Evolutionary conservation across 345 rosid genomes (phyloP).

Genomic region (Turnera subulata): DNA sequence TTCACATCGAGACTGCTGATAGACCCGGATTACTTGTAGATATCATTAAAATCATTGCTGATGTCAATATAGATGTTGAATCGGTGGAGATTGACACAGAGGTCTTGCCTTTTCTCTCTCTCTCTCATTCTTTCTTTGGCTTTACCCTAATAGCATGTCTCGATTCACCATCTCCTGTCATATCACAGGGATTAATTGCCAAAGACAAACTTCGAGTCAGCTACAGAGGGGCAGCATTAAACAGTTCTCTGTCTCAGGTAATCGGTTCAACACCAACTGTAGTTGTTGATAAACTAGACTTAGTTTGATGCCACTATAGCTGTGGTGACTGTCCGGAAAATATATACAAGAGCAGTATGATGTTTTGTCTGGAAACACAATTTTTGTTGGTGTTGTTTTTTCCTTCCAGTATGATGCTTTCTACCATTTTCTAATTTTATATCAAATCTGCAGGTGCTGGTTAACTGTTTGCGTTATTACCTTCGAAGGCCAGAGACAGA

Average conservation of each 20-base stretch:
- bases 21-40: constrained; percentile 93
- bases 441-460: constrained; percentile 50
- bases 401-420: no score
- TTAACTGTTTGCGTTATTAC: constrained; percentile 81
- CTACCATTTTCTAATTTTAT: neutral
- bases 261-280: neutral
- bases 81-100: constrained; percentile 96
- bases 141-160: neutral
- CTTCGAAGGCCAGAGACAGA: constrained; percentile 94
- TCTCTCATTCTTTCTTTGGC: constrained; percentile 3
- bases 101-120: constrained; percentile 41
- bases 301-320: no score
- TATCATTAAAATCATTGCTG: constrained; percentile 72
- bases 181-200: constrained; percentile 75
- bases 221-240: constrained; percentile 81
- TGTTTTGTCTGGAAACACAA: no score
- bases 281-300: no score
- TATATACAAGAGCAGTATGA: neutral
- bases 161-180: constrained; percentile 4
- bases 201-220: constrained; percentile 94
- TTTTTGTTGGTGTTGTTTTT: no score
- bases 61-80: constrained; percentile 78
- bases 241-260: constrained; percentile 76
- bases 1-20: constrained; percentile 85
- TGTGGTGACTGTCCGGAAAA: no score